These are phyloP conservation scores for Penicillium sp. DNA, from an alignment of 2,329 filamentous ascomycete genomes.

Conservation along the genomic window DNA sequence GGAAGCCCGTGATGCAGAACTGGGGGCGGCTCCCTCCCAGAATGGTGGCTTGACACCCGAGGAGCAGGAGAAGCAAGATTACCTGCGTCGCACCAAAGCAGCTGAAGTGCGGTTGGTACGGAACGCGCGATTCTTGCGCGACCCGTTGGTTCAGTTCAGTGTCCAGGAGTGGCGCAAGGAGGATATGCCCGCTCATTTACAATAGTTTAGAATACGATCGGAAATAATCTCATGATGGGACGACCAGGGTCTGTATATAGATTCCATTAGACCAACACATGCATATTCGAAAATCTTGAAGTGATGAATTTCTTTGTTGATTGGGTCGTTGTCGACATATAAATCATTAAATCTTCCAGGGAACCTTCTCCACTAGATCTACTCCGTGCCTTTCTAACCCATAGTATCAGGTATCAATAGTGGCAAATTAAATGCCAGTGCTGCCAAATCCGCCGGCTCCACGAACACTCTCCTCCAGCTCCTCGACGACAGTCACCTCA, in stretches of 20 bases:
- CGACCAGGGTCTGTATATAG: background rate
- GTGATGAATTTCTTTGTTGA: background rate
- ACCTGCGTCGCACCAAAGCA: constrained; percentile 75
- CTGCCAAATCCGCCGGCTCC: constrained; percentile 91
- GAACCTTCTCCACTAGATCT: background rate
- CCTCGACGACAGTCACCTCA: constrained; percentile 82
- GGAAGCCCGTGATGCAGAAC: constrained; percentile 63
- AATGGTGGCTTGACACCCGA: constrained; percentile 41
- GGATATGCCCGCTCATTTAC: constrained; percentile 23
- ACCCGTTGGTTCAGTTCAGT: constrained; percentile 64
- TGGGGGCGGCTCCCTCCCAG: constrained; percentile 43
- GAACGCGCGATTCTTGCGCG: constrained; percentile 66
- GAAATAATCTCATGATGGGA: background rate
- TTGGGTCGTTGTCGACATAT: constrained; percentile 5
- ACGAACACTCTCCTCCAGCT: constrained; percentile 85
- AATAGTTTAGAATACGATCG: constrained; percentile 8
- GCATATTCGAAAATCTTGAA: constrained; percentile 3
- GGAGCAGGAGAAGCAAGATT: constrained; percentile 56
- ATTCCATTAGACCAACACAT: constrained; percentile 3
- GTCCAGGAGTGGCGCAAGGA: constrained; percentile 47
- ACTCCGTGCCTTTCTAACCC: constrained; percentile 1
- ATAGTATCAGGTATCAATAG: background rate
- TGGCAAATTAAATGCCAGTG: constrained; percentile 57
- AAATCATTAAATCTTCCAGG: constrained; percentile 10
- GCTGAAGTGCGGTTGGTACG: constrained; percentile 82